Evolutionary conservation across 352 stramenopile genomes (phyloP), one percentile per base, ranked within the genome.

Genomic region (Hyaloperonospora brassicae): DNA sequence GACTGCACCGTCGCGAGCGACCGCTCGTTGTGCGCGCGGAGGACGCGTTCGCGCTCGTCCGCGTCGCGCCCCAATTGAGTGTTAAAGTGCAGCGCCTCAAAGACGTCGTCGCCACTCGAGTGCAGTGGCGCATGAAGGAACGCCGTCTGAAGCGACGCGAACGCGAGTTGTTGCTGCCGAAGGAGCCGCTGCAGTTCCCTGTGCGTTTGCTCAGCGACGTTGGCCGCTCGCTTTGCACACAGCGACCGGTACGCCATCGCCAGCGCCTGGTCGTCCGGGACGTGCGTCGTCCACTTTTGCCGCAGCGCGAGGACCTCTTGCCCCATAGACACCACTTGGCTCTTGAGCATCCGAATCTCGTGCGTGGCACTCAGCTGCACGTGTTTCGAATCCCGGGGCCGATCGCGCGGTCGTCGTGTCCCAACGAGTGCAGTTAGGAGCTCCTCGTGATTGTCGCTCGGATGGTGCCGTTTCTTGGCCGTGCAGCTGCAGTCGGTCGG

Each of bases 121-220:
- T 66, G 46, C 42, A 72, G 49, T n/a, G 67, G 63, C 7, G 60
- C 64, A n/a, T 50, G 44, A 2, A 61, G 54, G 36, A 76, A 40
- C 1, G 57, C 59, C 13, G 47, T 62, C 55, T 72, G 63, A 24
- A 76, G 57, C 7, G 63, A 60, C 12, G 67, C 67, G 30, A 68
- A 70, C 31, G 61, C 31, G 2, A 70, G n/a, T 53, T 76, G 63
- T 35, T 76, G 63, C 47, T 68, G 63, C 30, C 48, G 52, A 48
- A 76, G 47, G 4, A 68, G 57, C 35, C 61, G 49, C 34, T 63
- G 53, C 2, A 76, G 60, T 27, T 69, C 43, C 5, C 17, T 50
- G 17, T 70, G 58, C 0, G 42, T 51, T 23, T 17, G 30, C 12
- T 72, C 60, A 0, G 47, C 34, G 9, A 31, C 22, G 47, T 52